Conservation (phyloP, 805 yeast species). For the Suhomyces sp. region DNA sequence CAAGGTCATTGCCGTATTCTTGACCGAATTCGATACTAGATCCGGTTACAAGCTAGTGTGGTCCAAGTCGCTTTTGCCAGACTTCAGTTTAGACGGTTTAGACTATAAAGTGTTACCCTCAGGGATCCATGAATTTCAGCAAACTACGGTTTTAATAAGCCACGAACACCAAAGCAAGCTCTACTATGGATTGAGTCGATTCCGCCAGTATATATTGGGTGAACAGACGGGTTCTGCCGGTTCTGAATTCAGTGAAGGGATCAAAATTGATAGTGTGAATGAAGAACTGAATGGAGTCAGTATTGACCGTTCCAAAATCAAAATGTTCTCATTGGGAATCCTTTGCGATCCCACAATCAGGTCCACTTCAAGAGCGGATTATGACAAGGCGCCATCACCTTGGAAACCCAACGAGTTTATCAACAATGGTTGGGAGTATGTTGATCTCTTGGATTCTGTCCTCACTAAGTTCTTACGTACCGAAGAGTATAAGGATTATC, state of each 20-base stretch:
- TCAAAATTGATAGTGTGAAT: neutral
- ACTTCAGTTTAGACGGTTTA: constrained; percentile 28
- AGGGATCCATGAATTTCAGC: constrained; percentile 36
- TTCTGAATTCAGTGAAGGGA: constrained; percentile 2
- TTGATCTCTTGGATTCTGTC: constrained; percentile 30
- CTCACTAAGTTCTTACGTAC: constrained; percentile 21
- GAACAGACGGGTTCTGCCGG: constrained; percentile 7
- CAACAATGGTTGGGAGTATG: constrained; percentile 46
- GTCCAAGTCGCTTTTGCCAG: constrained; percentile 21
- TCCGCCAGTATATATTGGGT: constrained; percentile 21
- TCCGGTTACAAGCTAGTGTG: constrained; percentile 40
- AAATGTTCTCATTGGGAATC: constrained; percentile 66
- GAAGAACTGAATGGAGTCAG: no score
- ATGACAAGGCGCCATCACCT: constrained; percentile 3
- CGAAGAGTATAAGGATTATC: constrained; percentile 18
- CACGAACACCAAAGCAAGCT: constrained; percentile 22
- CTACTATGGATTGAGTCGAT: constrained; percentile 38
- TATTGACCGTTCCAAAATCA: constrained; percentile 32
- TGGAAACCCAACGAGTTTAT: constrained; percentile 44
- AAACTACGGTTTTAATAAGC: constrained; percentile 31
- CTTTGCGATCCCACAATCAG: constrained; percentile 45
- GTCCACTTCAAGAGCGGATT: neutral
- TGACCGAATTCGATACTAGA: constrained; percentile 35
- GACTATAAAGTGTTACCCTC: constrained; percentile 42
- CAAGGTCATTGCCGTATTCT: constrained; percentile 31